Base-by-base conservation (phyloP, 805 yeast genomes). In the Danielia oregonensis region DNA sequence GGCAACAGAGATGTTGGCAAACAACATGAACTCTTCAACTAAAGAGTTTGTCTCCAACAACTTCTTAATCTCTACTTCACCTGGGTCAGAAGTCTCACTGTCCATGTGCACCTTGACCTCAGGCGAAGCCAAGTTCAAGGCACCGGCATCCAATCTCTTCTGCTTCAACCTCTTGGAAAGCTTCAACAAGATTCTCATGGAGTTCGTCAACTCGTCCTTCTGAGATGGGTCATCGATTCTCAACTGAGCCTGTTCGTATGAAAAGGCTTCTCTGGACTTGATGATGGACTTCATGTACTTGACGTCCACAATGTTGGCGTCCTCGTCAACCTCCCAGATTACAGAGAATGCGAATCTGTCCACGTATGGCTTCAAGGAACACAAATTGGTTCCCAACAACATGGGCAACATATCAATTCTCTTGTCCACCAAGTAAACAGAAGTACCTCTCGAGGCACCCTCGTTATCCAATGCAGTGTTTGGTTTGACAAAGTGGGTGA, bases 331-430 rank as follows among this genome's bases (percentile, higher is more conserved):
- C 60, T 89, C 97, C 99, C 99, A 93, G 29, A 93, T 63, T 4
- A 88, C 96, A 6, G 96, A 86, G 57, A 93, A 93, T 0, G 98
- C 95, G 66, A 79, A 93, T 59, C 99, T 76, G 44, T 93, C 98
- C 27, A 93, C 97, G 54, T 86, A 82, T 4, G 97, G 97, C 54
- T 85, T 84, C 54, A 93, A 72, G 4, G 98, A 93, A 69, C 99
- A 93, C 51, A 93, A 65, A 57, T 93, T 93, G 3, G 98, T 93
- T 57, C 98, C 97, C 37, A 93, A 71, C 29, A 93, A 63, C 81
- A 85, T 79, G 5, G 99, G 99, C 44, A 93, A 70, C 99, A 93
- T 93, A 72, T 93, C 99, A 49, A 93, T 93, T 73, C 99, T 85
- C 62, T 93, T 91, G 58, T 93, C 98, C 10, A 93, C 99, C 37